phyloP scores from a whole-genome alignment of 2,329 filamentous ascomycete species.

The Alternaria gansuensis region DNA sequence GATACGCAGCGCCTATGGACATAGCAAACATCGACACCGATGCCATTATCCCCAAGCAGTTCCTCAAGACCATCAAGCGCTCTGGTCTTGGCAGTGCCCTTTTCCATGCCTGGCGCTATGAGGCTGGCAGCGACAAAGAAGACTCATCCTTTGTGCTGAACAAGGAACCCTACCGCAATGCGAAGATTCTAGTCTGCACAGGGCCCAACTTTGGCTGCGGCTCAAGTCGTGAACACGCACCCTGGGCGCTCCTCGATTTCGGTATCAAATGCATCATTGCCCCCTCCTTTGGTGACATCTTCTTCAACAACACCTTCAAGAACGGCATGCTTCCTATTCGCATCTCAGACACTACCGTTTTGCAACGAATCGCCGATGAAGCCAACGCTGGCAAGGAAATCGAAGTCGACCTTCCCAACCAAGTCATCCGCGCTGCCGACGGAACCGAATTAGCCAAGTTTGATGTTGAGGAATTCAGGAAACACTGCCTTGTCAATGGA shows the following conservation, averaged over 20 bases:
- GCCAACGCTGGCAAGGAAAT: conserved; percentile 82
- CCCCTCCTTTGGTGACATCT: conserved; percentile 88
- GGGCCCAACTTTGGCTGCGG: conserved; percentile 97
- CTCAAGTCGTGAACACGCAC: conserved; percentile 90
- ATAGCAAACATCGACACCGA: conserved; percentile 96
- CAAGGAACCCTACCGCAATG: conserved; percentile 80
- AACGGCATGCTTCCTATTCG: conserved; percentile 95
- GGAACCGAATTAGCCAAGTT: conserved; percentile 81
- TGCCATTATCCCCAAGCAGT: conserved; percentile 98
- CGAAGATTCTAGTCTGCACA: conserved; percentile 91
- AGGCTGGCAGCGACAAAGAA: conserved; percentile 70
- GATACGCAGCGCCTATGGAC: conserved; percentile 86
- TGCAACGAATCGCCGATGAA: conserved; percentile 77
- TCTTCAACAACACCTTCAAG: conserved; percentile 99
- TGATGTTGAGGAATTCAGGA: conserved; percentile 90
- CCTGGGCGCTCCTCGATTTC: conserved; percentile 96
- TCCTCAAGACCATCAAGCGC: conserved; percentile 98
- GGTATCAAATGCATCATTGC: conserved; percentile 95
- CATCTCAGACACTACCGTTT: conserved; percentile 71
- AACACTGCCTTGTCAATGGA: conserved; percentile 92
- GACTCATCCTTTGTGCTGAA: conserved; percentile 89
- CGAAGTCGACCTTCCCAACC: conserved; percentile 87
- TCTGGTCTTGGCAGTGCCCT: conserved; percentile 88
- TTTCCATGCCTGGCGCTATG: conserved; percentile 84
- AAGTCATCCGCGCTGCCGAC: conserved; percentile 77